phyloP scores from a whole-genome alignment of 2,329 filamentous ascomycete species.

The Stylonectria norvegica region DNA sequence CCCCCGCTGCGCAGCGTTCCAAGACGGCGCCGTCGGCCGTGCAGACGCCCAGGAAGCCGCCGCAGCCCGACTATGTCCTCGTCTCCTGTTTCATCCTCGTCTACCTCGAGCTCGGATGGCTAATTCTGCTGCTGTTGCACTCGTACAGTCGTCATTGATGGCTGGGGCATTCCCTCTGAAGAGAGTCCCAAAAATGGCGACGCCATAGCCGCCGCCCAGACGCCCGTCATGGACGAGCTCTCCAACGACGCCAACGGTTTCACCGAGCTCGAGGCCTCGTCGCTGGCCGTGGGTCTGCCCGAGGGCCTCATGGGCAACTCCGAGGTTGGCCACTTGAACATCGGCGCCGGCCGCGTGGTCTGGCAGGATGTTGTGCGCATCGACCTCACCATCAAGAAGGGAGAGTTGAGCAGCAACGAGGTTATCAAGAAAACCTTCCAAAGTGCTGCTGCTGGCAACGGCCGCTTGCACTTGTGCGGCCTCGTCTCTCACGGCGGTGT shows the following conservation, averaged over 20 bases:
- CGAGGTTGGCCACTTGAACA: slow-evolving; percentile 98
- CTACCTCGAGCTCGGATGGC: slow-evolving; percentile 56
- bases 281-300: slow-evolving; percentile 89
- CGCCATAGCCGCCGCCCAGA: slow-evolving; percentile 90
- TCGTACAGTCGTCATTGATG: slow-evolving; percentile 89
- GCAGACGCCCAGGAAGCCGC: slow-evolving; percentile 8
- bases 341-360: slow-evolving; percentile 93
- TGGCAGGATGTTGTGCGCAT: slow-evolving; percentile 99
- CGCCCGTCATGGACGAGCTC: slow-evolving; percentile 92
- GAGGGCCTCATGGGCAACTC: slow-evolving; percentile 99
- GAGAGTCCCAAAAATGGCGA: slow-evolving; percentile 84
- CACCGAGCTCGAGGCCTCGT: slow-evolving; percentile 92
- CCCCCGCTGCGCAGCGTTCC: slow-evolving; percentile 16
- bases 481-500: slow-evolving; percentile 95
- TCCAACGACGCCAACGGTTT: slow-evolving; percentile 79
- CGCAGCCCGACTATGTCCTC: slow-evolving; percentile 39
- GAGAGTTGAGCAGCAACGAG: slow-evolving; percentile 69
- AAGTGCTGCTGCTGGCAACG: slow-evolving; percentile 80
- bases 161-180: slow-evolving; percentile 86
- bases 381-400: slow-evolving; percentile 86
- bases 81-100: slow-evolving; percentile 50
- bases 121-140: slow-evolving; percentile 54
- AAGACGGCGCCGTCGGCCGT: slow-evolving; percentile 19
- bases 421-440: slow-evolving; percentile 76
- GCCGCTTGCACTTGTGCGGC: slow-evolving; percentile 86